Evolutionary conservation across 2,329 filamentous ascomycete species (phyloP).

Genomic region (Orbilia quercus): DNA sequence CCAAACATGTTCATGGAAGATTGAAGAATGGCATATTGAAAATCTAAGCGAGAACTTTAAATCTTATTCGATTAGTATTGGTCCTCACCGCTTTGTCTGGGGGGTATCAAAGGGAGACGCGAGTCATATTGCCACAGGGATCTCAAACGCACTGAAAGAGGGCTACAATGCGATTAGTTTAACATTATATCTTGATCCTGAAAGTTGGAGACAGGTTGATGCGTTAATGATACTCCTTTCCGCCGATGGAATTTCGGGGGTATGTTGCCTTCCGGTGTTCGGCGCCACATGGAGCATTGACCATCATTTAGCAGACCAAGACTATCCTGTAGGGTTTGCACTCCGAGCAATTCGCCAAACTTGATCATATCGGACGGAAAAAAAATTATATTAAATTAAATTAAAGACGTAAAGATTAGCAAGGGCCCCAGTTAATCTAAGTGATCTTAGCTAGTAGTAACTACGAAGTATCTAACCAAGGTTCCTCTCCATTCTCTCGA

Average conservation of each 20-base stretch:
- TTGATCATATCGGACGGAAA: too few species aligned
- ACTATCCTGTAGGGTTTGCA: conserved; percentile 27
- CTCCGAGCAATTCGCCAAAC: neutral
- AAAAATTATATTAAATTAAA: too few species aligned
- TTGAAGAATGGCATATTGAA: conserved; percentile 6
- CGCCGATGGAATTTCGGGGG: conserved; percentile 11
- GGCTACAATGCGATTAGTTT: conserved; percentile 21
- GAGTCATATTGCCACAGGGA: neutral
- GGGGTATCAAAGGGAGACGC: conserved; percentile 14
- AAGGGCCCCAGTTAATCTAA: too few species aligned
- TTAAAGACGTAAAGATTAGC: too few species aligned
- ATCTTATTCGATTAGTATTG: conserved; percentile 17
- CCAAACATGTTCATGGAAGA: neutral
- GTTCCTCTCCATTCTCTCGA: too few species aligned
- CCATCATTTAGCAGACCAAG: neutral
- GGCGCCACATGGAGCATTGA: conserved; percentile 17
- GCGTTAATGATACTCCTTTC: conserved; percentile 2
- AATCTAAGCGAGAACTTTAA: neutral
- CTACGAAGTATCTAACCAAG: too few species aligned
- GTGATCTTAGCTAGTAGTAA: too few species aligned
- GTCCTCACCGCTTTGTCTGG: conserved; percentile 36
- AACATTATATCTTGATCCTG: conserved; percentile 33
- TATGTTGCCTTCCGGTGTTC: conserved; percentile 35
- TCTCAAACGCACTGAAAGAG: conserved; percentile 8
- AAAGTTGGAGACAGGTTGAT: conserved; percentile 14